Conservation (phyloP, 2,329 filamentous ascomycete species). For the Aspergillus unguis region DNA sequence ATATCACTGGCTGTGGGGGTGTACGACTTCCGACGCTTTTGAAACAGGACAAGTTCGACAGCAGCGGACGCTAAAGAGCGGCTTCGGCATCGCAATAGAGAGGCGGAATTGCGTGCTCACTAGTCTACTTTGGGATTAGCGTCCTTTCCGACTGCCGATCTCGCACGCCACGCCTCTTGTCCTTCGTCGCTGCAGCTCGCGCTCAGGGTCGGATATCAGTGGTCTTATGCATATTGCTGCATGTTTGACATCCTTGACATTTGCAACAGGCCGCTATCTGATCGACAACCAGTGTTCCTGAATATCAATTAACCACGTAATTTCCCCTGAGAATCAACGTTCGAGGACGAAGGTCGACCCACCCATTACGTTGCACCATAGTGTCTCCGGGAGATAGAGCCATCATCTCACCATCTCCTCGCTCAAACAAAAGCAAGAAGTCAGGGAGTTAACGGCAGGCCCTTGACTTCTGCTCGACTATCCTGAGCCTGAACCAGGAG, state of each 20-base stretch:
- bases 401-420: too few relatives aligned
- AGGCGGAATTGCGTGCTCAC: conserved; percentile 30
- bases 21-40: neutral
- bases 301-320: neutral
- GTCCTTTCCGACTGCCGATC: neutral
- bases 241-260: neutral
- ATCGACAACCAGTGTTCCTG: neutral
- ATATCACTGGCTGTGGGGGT: too few relatives aligned
- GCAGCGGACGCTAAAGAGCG: neutral
- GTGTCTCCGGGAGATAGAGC: neutral
- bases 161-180: neutral
- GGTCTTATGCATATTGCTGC: neutral
- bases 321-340: neutral
- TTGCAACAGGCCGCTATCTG: neutral
- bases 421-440: too few relatives aligned
- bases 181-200: too few relatives aligned
- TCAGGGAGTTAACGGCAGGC: too few relatives aligned
- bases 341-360: neutral
- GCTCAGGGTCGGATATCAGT: neutral
- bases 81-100: neutral
- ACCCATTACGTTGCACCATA: conserved; percentile 1
- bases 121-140: conserved; percentile 2
- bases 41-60: conserved; percentile 1
- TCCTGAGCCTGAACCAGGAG: too few relatives aligned
- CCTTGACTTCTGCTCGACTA: too few relatives aligned